Base-by-base conservation (phyloP, 2,329 filamentous ascomycete species). In the Monosporascus sp. region DNA sequence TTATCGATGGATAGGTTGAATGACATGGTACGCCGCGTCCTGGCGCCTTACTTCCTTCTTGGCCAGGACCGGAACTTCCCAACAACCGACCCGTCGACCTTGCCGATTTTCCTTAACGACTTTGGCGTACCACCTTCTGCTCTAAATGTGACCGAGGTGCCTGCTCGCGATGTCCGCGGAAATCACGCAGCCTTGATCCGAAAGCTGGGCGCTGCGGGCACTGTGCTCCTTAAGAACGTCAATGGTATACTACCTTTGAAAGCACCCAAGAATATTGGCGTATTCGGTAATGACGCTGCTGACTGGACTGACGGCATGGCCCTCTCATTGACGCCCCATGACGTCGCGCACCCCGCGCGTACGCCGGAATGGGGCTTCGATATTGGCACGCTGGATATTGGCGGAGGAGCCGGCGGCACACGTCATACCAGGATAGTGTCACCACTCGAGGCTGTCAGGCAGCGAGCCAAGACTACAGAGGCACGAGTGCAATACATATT, bases 201-300 rank as follows among this genome's bases (percentile, higher is more conserved):
- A 49, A 81, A 80, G 76, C 79, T 85, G 59, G 77, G 67, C 17
- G 67, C 71, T 16, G 70, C 68, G 53, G 86, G 86, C 20, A 86
- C 82, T 14, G 82, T 91, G 17, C 77, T 93, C 2, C 74, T 93
- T 56, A 93, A 92, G 77, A 92, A 92, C 70, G 73, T 73, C 31
- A 77, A 77, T 56, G 78, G 77, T 37, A 76, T 77, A 1, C 74
- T 91, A 7, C 87, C 87, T 0, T 73, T 84, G 38, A 78, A 78
- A 62, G 71, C 70, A 3, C 76, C 76, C 83, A 68, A 85, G 76
- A 68, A 75, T 71, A 69, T 85, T 78, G 73, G 79, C 67, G 60
- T 81, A 74, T 69, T 84, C 75, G 62, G 83, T 58, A 59, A 75
- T 79, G 63, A 83, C 83, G 86, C 86, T n/a, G 77, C 79, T 36